phyloP scores from a whole-genome alignment of 2,329 filamentous ascomycete genomes.

The Exophiala xenobiotica region DNA sequence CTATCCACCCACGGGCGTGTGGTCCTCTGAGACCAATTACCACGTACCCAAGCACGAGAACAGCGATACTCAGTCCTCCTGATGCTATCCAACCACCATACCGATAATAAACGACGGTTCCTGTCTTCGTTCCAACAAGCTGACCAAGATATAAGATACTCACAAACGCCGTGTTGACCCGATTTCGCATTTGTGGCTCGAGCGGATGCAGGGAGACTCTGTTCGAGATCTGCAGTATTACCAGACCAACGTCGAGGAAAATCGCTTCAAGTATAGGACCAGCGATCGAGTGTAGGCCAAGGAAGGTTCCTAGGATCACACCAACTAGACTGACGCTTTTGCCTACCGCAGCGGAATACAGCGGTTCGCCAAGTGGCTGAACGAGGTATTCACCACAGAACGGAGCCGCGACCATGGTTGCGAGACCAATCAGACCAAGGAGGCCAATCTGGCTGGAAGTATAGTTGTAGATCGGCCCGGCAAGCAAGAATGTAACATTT shows the following conservation, averaged over 20 bases:
- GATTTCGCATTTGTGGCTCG: constrained; percentile 68
- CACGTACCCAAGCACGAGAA: constrained; percentile 51
- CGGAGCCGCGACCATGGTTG: constrained; percentile 64
- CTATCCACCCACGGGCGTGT: constrained; percentile 57
- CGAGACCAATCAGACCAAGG: constrained; percentile 73
- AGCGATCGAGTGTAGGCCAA: constrained; percentile 62
- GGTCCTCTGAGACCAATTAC: constrained; percentile 52
- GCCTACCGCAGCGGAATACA: constrained; percentile 65
- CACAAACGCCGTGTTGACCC: constrained; percentile 81
- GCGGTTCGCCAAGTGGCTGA: constrained; percentile 50
- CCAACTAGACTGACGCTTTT: constrained; percentile 59
- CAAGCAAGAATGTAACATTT: constrained; percentile 74
- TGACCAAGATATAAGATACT: constrained; percentile 71
- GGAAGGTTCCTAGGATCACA: constrained; percentile 66
- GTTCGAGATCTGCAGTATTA: constrained; percentile 72
- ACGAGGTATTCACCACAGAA: constrained; percentile 60
- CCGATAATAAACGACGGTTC: constrained; percentile 54
- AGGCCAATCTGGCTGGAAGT: constrained; percentile 68
- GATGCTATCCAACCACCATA: constrained; percentile 55
- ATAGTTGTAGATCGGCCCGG: constrained; percentile 67
- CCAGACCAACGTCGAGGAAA: constrained; percentile 67
- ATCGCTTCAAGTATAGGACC: constrained; percentile 71
- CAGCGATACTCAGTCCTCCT: constrained; percentile 56
- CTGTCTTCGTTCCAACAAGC: constrained; percentile 64
- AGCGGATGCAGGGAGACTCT: constrained; percentile 67